phyloP scores from a whole-genome alignment of 1,284 basidiomycete species.

The Boletus sp. region DNA sequence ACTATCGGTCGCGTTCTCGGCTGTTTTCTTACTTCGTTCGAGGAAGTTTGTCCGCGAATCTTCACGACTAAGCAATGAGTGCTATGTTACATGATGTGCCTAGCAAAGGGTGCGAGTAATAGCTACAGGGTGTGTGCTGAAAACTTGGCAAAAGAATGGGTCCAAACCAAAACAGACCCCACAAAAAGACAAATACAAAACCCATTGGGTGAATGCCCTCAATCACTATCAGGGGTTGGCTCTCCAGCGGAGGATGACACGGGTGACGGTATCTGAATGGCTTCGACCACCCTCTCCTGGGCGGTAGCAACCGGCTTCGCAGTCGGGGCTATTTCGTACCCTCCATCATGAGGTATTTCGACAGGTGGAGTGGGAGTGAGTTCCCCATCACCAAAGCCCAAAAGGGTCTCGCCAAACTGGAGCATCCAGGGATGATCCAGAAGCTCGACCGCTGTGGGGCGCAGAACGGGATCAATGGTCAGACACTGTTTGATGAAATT shows the following conservation, averaged over 20 bases:
- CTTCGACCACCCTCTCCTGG: constrained; percentile 60
- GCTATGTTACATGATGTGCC: constrained; percentile 19
- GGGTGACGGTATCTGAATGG: constrained; percentile 45
- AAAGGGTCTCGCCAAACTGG: constrained; percentile 68
- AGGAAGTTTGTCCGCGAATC: neutral
- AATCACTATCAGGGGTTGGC: constrained; percentile 32
- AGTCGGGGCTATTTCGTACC: constrained; percentile 51
- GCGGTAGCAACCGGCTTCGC: constrained; percentile 56
- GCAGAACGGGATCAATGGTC: constrained; percentile 80
- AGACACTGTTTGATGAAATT: constrained; percentile 94
- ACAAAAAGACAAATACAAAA: neutral
- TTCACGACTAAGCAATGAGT: neutral
- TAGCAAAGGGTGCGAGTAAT: constrained; percentile 2
- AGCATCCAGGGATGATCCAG: constrained; percentile 92
- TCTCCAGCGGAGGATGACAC: constrained; percentile 34
- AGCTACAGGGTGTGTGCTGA: constrained; percentile 21
- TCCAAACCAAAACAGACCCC: neutral
- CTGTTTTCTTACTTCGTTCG: neutral
- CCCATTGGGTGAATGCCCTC: constrained; percentile 3
- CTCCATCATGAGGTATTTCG: constrained; percentile 47
- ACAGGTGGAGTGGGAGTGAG: constrained; percentile 49
- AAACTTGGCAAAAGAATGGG: constrained; percentile 5
- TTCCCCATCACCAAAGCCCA: constrained; percentile 66
- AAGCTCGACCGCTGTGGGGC: constrained; percentile 86
- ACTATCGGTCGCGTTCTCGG: neutral